A percentile compares a stretch with the other conserved stretches of the same genome.
phyloP scores from a whole-genome alignment of 306 rosid genomes.

The Dalbergia oliveri region DNA sequence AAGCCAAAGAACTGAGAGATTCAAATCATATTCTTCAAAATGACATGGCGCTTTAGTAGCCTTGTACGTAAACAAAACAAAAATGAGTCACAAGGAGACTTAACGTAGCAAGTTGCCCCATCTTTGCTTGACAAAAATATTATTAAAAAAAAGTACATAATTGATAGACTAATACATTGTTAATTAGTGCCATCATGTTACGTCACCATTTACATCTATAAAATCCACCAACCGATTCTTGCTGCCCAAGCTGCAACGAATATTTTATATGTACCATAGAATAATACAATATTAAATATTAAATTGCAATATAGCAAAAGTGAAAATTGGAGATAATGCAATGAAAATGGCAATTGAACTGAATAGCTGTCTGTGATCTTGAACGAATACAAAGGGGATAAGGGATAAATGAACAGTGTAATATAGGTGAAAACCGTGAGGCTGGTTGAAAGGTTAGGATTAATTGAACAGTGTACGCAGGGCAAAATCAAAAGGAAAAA shows the following conservation, averaged over 20 bases:
- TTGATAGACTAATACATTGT: constrained; percentile 17
- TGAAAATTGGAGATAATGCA: constrained; percentile 38
- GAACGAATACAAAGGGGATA: constrained; percentile 31
- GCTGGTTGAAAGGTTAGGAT: constrained; percentile 5
- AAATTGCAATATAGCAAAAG: constrained; percentile 18
- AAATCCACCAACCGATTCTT: constrained; percentile 45
- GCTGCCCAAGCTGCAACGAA: constrained; percentile 29
- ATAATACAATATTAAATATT: constrained; percentile 1
- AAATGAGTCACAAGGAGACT: constrained; percentile 18
- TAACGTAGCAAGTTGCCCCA: background rate
- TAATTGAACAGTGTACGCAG: background rate
- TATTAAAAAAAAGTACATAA: background rate
- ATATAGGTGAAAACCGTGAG: constrained; percentile 45
- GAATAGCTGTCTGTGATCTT: constrained; percentile 41
- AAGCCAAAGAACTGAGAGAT: background rate
- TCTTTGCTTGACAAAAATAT: background rate
- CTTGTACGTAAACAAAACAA: constrained; percentile 24
- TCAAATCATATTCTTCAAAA: background rate
- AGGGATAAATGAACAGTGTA: constrained; percentile 64
- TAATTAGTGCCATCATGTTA: constrained; percentile 21
- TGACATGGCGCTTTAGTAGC: background rate
- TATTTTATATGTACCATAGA: background rate
- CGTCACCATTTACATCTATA: constrained; percentile 41
- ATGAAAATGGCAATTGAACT: constrained; percentile 27
- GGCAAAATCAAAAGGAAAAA: constrained; percentile 31